Percentiles rank a stretch among this genome's conserved stretches.
phyloP scores from a whole-genome alignment of 495 filamentous ascomycete species.

The Penicillium maclennaniae region DNA sequence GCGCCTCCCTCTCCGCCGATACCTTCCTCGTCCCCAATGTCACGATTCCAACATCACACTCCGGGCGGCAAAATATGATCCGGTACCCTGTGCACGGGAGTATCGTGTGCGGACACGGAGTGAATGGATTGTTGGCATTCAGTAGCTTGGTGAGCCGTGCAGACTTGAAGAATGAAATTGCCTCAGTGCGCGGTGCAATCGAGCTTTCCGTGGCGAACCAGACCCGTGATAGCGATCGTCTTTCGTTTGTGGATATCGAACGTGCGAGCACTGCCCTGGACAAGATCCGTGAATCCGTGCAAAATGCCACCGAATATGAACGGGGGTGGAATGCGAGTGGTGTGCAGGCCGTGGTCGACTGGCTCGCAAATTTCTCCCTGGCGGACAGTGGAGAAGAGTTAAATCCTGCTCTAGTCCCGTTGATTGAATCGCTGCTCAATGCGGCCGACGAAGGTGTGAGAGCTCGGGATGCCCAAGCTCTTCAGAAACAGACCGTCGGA shows the following conservation, averaged over 20 bases:
- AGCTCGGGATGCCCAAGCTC: slow-evolving; percentile 42
- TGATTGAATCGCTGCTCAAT: slow-evolving; percentile 64
- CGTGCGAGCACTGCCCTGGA: slow-evolving; percentile 55
- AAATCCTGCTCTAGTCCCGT: slow-evolving; percentile 57
- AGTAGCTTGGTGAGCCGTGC: slow-evolving; percentile 40
- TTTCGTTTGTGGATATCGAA: slow-evolving; percentile 52
- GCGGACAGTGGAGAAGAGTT: slow-evolving; percentile 38
- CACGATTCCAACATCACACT: slow-evolving; percentile 58
- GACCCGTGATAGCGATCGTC: slow-evolving; percentile 23
- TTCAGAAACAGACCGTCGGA: slow-evolving; percentile 30
- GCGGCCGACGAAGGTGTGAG: slow-evolving; percentile 53
- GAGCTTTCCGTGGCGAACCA: slow-evolving; percentile 42
- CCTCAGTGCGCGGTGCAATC: slow-evolving; percentile 53
- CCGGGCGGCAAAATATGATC: slow-evolving; percentile 57
- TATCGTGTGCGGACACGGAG: slow-evolving; percentile 68
- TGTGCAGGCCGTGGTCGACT: slow-evolving; percentile 59
- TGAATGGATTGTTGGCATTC: slow-evolving; percentile 51
- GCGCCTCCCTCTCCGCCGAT: slow-evolving; percentile 49
- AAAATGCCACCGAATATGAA: slow-evolving; percentile 67
- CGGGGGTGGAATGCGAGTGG: slow-evolving; percentile 69
- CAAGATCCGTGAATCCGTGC: slow-evolving; percentile 61
- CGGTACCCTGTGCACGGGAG: slow-evolving; percentile 83
- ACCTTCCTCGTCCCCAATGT: slow-evolving; percentile 69
- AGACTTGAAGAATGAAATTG: slow-evolving; percentile 31
- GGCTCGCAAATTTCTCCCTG: slow-evolving; percentile 56